Base-by-base conservation (phyloP, 371 early-diverging fungal genomes). In the Capillidium rhysosporum region DNA sequence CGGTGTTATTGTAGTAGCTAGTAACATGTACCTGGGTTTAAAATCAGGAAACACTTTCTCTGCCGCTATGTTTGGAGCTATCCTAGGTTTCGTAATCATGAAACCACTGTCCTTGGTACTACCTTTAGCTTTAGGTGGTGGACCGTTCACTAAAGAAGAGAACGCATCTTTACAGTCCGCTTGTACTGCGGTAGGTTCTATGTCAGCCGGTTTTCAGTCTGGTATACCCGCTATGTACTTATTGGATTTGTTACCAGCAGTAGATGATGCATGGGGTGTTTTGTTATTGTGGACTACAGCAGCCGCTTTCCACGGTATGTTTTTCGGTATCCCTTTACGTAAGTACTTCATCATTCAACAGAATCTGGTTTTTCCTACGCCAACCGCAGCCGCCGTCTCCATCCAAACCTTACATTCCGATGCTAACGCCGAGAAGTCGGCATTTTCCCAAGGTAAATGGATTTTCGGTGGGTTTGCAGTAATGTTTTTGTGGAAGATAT, bases 301-400 rank as follows among this genome's bases (percentile, higher is more conserved):
- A 49, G 66, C 75, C 28, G 76, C 80, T n/a, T 77, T 76, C 68
- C 79, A 76, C 39, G 84, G 84, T 56, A 62, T 81, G 29, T 83
- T 80, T 66, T 83, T 80, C 57, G 80, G 79, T 48, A 69, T 83
- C 25, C 84, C 84, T 40, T 75, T 83, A 28, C 78, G 84, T 47
- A 43, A 64, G 9, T 76, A 79, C 62, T 83, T 79, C 57, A 72
- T 82, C 54, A 68, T 82, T 61, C 76, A 80, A 56, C 75, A 75
- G 57, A 67, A 82, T 47, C 61, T 82, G 54, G 67, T 70, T 55
- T 82, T 82, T 70, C 83, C 83, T 39, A 71, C 83, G 23, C 77
- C 79, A 12, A 73, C 75, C 58, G 81, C 76, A 49, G 69, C 83
- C 23, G 83, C 83, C 10, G 68, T 63, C 28, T 78, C 80, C 46